A percentile compares a stretch with the other conserved stretches of the same genome.
These are phyloP conservation scores for Microthlaspi erraticum DNA, from an alignment of 345 rosid species.

Conservation along the genomic window DNA sequence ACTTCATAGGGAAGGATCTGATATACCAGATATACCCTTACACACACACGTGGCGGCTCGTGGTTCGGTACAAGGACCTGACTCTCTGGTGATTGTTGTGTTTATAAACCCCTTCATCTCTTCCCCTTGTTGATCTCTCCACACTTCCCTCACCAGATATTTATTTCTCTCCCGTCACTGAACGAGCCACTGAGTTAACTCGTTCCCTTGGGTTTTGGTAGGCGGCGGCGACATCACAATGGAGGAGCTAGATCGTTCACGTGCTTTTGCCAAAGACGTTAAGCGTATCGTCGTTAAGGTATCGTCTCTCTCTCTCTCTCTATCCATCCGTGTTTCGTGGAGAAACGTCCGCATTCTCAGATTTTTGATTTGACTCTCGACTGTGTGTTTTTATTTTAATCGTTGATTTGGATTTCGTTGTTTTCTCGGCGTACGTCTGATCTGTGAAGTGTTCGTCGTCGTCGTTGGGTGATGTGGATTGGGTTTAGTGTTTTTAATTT, in stretches of 20 bases:
- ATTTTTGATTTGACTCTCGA: constrained; percentile 1
- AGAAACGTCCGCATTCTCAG: constrained; percentile 35
- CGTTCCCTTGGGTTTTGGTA: constrained; percentile 30
- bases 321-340: neutral
- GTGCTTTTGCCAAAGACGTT: constrained; percentile 78
- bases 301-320: neutral
- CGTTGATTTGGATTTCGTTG: neutral
- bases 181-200: constrained; percentile 36
- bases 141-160: constrained; percentile 36
- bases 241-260: constrained; percentile 63
- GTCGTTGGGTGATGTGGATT: constrained; percentile 10
- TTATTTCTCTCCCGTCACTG: constrained; percentile 4
- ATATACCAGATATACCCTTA: constrained; percentile 28
- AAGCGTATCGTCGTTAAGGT: constrained; percentile 96
- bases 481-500: constrained; percentile 22
- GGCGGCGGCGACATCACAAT: constrained; percentile 24
- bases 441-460: constrained; percentile 35
- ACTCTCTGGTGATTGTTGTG: constrained; percentile 32
- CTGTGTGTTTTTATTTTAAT: neutral
- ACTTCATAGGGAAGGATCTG: neutral
- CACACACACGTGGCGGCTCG: constrained; percentile 26
- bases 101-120: constrained; percentile 43
- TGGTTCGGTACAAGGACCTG: constrained; percentile 31
- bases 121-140: constrained; percentile 34
- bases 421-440: constrained; percentile 31